Conservation (phyloP, 2,329 filamentous ascomycete genomes). For the Aspergillus pseudoterreus region DNA sequence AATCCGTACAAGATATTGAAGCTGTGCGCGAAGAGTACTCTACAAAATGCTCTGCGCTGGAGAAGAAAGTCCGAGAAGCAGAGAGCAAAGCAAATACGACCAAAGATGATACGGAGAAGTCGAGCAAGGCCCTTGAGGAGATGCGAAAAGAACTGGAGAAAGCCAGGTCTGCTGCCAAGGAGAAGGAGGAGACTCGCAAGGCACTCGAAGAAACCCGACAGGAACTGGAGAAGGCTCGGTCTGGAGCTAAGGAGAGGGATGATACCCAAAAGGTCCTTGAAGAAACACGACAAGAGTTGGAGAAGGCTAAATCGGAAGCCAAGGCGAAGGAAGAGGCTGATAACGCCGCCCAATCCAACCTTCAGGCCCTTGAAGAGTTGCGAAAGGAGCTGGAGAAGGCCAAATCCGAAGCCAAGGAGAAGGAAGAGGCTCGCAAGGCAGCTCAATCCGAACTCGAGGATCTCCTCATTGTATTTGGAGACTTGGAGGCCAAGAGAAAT, state of each 20-base stretch:
- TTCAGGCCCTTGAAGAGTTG: constrained; percentile 49
- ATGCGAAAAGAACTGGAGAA: not conserved
- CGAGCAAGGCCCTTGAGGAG: not conserved
- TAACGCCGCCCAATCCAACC: not conserved
- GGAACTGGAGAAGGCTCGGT: too few relatives aligned
- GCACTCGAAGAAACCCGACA: constrained; percentile 49
- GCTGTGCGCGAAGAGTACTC: constrained; percentile 51
- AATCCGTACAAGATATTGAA: constrained; percentile 54
- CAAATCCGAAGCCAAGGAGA: constrained; percentile 40
- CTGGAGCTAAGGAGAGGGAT: not conserved
- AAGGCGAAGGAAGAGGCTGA: not conserved
- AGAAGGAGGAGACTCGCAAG: not conserved
- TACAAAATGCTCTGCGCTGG: constrained; percentile 42
- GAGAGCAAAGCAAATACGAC: constrained; percentile 25
- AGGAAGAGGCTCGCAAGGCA: constrained; percentile 60
- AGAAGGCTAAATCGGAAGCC: constrained; percentile 17
- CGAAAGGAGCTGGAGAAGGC: constrained; percentile 27
- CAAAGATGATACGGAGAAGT: constrained; percentile 38
- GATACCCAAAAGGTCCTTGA: constrained; percentile 46
- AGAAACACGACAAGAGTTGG: constrained; percentile 28
- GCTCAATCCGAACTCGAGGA: constrained; percentile 75
- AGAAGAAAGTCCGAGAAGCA: constrained; percentile 48
- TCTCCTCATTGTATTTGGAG: constrained; percentile 74
- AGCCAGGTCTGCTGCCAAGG: too few relatives aligned
- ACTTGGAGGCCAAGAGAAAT: constrained; percentile 71